These are phyloP conservation scores for Taxillus chinensis DNA, from an alignment of 164 flowering plant species.

Conservation along the genomic window DNA sequence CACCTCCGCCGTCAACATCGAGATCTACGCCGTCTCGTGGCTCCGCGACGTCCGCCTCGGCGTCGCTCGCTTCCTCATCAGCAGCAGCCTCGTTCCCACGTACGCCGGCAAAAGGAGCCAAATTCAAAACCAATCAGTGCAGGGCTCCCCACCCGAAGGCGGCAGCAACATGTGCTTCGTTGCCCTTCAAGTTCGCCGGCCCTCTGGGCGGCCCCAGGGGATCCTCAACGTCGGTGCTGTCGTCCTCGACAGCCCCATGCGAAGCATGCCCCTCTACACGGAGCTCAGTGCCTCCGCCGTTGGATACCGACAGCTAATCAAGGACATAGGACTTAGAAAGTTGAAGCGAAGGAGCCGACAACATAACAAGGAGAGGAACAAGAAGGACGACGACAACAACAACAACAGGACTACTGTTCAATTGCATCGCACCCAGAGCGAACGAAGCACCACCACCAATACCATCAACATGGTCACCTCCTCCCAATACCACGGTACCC, in stretches of 20 bases:
- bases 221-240: slow-evolving; percentile 77
- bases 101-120: no score
- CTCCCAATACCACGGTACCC: background rate
- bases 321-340: background rate
- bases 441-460: slow-evolving; percentile 2
- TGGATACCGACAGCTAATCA: background rate
- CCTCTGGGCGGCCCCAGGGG: slow-evolving; percentile 88
- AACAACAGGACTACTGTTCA: background rate
- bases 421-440: slow-evolving; percentile 39
- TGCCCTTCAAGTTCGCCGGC: slow-evolving; percentile 76
- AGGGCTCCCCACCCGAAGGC: background rate
- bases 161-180: slow-evolving; percentile 51
- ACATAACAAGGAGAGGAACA: background rate
- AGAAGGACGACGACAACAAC: background rate
- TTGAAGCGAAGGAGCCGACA: background rate
- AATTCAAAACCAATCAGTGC: no score
- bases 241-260: slow-evolving; percentile 60
- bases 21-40: slow-evolving; percentile 2
- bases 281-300: slow-evolving; percentile 7
- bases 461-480: background rate
- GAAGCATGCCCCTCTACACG: slow-evolving; percentile 71
- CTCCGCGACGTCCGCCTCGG: slow-evolving; percentile 50
- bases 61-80: slow-evolving; percentile 59
- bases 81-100: slow-evolving; percentile 45
- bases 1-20: background rate